These are phyloP conservation scores for Diaporthe ampelina DNA, from an alignment of 2,329 filamentous ascomycete genomes.

Conservation along the genomic window DNA sequence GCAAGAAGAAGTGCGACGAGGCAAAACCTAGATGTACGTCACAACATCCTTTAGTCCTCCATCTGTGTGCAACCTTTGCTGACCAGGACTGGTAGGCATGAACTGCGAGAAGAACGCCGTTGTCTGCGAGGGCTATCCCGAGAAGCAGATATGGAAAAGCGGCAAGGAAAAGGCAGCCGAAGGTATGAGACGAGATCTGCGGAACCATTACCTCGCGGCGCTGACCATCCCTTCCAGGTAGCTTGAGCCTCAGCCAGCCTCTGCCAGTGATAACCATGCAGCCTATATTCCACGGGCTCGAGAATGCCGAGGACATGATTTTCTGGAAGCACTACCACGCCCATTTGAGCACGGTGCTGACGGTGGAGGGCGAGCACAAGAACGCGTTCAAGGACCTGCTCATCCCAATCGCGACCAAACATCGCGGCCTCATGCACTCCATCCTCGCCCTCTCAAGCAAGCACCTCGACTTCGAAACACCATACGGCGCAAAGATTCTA, in stretches of 20 bases:
- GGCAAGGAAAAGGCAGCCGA: slow-evolving; percentile 83
- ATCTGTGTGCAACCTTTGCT: background rate
- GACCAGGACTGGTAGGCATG: slow-evolving; percentile 65
- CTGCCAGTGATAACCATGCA: slow-evolving; percentile 70
- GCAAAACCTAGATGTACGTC: slow-evolving; percentile 75
- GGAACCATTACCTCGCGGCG: background rate
- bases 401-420: slow-evolving; percentile 83
- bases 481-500: slow-evolving; percentile 68
- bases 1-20: slow-evolving; percentile 82
- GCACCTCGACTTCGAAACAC: slow-evolving; percentile 74
- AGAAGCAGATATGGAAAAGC: slow-evolving; percentile 89
- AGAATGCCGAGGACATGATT: slow-evolving; percentile 82
- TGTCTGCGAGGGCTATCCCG: slow-evolving; percentile 90
- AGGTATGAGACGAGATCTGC: slow-evolving; percentile 57
- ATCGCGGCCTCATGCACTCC: slow-evolving; percentile 90
- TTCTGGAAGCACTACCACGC: slow-evolving; percentile 89
- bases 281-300: slow-evolving; percentile 83
- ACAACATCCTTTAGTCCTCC: background rate
- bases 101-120: slow-evolving; percentile 96
- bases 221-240: slow-evolving; percentile 28
- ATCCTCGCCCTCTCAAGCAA: slow-evolving; percentile 86
- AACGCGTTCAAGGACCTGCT: slow-evolving; percentile 91
- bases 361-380: slow-evolving; percentile 82
- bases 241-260: slow-evolving; percentile 56
- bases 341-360: slow-evolving; percentile 84